Evolutionary conservation across 2,329 filamentous ascomycete genomes (phyloP).

Genomic region (Cytospora leucostoma): DNA sequence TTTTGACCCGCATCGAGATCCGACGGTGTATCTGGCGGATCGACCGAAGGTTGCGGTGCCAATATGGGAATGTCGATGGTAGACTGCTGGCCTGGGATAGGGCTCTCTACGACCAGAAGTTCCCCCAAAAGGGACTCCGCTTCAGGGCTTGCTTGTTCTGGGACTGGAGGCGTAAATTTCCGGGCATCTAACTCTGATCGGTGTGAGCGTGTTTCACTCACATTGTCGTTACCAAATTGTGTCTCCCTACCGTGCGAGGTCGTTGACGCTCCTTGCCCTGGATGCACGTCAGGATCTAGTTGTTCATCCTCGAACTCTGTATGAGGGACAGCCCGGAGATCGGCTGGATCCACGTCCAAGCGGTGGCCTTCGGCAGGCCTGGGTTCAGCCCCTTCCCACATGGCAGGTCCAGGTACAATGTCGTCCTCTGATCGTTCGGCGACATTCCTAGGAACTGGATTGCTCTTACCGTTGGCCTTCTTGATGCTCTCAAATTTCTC

Average conservation of each 20-base stretch:
- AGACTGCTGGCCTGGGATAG: slow-evolving; percentile 36
- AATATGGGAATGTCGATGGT: slow-evolving; percentile 28
- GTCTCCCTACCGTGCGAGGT: slow-evolving; percentile 24
- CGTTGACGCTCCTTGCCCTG: slow-evolving; percentile 22
- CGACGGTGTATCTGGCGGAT: background rate
- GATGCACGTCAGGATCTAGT: slow-evolving; percentile 22
- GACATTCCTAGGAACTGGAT: slow-evolving; percentile 41
- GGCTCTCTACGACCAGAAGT: slow-evolving; percentile 32
- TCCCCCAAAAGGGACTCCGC: slow-evolving; percentile 25
- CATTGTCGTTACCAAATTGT: slow-evolving; percentile 27
- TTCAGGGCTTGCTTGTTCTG: slow-evolving; percentile 29
- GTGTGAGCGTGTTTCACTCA: slow-evolving; percentile 29
- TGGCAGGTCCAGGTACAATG: slow-evolving; percentile 46
- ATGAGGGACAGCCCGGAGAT: slow-evolving; percentile 30
- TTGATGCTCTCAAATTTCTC: slow-evolving; percentile 40
- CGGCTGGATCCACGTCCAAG: slow-evolving; percentile 33
- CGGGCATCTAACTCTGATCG: slow-evolving; percentile 24
- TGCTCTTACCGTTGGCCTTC: slow-evolving; percentile 41
- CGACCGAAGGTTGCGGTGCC: background rate
- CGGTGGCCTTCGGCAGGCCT: slow-evolving; percentile 35
- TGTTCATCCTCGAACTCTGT: slow-evolving; percentile 10
- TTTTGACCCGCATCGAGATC: slow-evolving; percentile 1
- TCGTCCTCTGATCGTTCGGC: slow-evolving; percentile 47
- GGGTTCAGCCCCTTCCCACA: slow-evolving; percentile 48
- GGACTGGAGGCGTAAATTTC: slow-evolving; percentile 25